Percentiles rank a stretch among this genome's conserved stretches.
These are phyloP conservation scores for Cryptosporidium ryanae DNA, from an alignment of 169 alveolate genomes.

Conservation along the genomic window DNA sequence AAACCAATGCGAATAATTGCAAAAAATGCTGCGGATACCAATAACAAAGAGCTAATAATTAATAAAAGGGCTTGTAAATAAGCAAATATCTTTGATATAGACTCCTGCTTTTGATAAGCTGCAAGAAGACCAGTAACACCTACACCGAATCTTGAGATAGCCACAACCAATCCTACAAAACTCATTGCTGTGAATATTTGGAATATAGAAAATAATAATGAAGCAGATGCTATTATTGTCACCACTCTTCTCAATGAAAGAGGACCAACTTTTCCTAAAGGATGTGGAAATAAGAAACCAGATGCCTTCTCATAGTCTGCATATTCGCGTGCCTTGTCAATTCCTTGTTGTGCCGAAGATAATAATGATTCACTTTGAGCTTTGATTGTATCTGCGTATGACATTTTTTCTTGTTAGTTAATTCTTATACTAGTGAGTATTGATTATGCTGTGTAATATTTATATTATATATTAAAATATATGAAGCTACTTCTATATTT, in stretches of 20 bases:
- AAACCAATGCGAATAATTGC: slow-evolving; percentile 61
- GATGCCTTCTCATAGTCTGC: slow-evolving; percentile 74
- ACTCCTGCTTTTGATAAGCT: slow-evolving; percentile 69
- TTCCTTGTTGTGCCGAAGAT: slow-evolving; percentile 72
- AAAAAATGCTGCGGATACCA: slow-evolving; percentile 63
- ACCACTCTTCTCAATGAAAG: slow-evolving; percentile 67
- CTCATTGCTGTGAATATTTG: slow-evolving; percentile 74
- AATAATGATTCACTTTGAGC: slow-evolving; percentile 61
- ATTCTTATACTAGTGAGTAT: background rate
- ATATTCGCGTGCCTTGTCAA: slow-evolving; percentile 71
- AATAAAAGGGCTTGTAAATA: slow-evolving; percentile 59
- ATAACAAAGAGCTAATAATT: slow-evolving; percentile 41
- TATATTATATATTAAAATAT: background rate
- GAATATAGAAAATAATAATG: slow-evolving; percentile 55
- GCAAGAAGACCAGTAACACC: slow-evolving; percentile 65
- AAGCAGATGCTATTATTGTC: slow-evolving; percentile 49
- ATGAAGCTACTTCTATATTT: slow-evolving; percentile 2
- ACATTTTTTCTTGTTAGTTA: slow-evolving; percentile 24
- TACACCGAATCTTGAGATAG: slow-evolving; percentile 65
- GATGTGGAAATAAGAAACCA: slow-evolving; percentile 67
- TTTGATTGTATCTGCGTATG: slow-evolving; percentile 69
- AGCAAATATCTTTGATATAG: slow-evolving; percentile 56
- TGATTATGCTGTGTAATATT: background rate
- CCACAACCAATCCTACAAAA: slow-evolving; percentile 64
- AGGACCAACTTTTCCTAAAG: slow-evolving; percentile 75